A percentile compares a stretch with the other conserved stretches of the same genome.
phyloP scores from a whole-genome alignment of 2,329 filamentous ascomycete species.

The Aspergillus pseudoviridinutans region DNA sequence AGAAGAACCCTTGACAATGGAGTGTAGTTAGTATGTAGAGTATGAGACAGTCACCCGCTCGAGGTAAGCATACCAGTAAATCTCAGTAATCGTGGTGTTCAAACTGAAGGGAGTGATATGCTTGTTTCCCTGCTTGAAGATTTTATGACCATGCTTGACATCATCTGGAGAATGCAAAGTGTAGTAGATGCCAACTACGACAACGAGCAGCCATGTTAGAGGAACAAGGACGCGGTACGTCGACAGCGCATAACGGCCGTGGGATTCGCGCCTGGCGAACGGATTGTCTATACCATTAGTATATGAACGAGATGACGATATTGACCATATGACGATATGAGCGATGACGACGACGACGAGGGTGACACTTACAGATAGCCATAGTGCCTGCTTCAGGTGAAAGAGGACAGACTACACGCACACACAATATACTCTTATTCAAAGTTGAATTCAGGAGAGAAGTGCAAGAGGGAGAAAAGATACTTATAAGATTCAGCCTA shows the following conservation, averaged over 20 bases:
- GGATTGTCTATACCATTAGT: conserved; percentile 54
- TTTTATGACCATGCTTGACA: conserved; percentile 57
- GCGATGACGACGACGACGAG: not conserved
- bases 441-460: not conserved
- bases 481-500: not conserved
- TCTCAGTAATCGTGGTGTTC: conserved; percentile 58
- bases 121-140: conserved; percentile 70
- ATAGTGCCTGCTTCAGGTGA: conserved; percentile 1
- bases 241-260: conserved; percentile 58
- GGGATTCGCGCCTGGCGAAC: conserved; percentile 66
- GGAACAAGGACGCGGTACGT: conserved; percentile 73
- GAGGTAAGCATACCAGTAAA: conserved; percentile 67
- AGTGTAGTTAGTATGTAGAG: not conserved
- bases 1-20: conserved; percentile 58
- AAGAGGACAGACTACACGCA: not conserved
- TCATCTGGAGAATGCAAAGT: conserved; percentile 61
- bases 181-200: conserved; percentile 73
- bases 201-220: conserved; percentile 68
- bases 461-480: not conserved
- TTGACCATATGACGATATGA: too few species aligned
- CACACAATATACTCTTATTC: not conserved
- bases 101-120: conserved; percentile 71
- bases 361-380: conserved; percentile 11
- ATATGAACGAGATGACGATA: not conserved
- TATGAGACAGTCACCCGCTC: not conserved